These are phyloP conservation scores for Arthroderma uncinatum DNA, from an alignment of 2,329 filamentous ascomycete species.

Conservation along the genomic window DNA sequence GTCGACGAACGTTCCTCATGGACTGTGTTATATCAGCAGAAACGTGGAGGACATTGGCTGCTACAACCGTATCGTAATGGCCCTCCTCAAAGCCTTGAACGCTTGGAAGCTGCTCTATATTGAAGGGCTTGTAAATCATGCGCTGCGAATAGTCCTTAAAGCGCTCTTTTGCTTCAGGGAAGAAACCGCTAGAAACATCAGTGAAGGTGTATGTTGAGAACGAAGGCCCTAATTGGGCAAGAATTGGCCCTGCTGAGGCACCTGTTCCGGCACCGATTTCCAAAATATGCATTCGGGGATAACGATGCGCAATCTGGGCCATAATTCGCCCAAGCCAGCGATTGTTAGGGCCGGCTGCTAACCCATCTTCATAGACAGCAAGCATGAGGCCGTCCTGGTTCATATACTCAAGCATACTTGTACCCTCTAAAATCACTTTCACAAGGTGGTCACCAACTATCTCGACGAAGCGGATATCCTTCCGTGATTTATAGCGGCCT, in stretches of 20 bases:
- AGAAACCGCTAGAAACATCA: slow-evolving; percentile 35
- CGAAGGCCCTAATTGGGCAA: slow-evolving; percentile 22
- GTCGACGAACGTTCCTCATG: slow-evolving; percentile 25
- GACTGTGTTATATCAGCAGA: slow-evolving; percentile 20
- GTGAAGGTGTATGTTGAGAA: slow-evolving; percentile 38
- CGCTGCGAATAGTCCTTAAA: slow-evolving; percentile 20
- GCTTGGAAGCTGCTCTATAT: slow-evolving; percentile 13
- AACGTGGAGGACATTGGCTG: slow-evolving; percentile 32
- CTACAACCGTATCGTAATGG: slow-evolving; percentile 31
- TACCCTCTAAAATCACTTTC: too few relatives aligned
- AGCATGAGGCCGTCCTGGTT: slow-evolving; percentile 6
- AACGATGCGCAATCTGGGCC: slow-evolving; percentile 30
- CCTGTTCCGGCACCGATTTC: slow-evolving; percentile 38
- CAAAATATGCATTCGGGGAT: slow-evolving; percentile 35
- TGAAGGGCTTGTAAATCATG: slow-evolving; percentile 26
- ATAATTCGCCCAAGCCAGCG: slow-evolving; percentile 21
- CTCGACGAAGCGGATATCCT: too few relatives aligned
- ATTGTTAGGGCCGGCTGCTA: too few relatives aligned
- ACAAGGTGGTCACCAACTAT: too few relatives aligned
- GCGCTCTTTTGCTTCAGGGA: slow-evolving; percentile 26
- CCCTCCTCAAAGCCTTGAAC: slow-evolving; percentile 15
- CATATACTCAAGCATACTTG: slow-evolving; percentile 24
- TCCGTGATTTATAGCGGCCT: too few relatives aligned
- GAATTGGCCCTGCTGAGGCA: slow-evolving; percentile 29
- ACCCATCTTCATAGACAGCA: slow-evolving; percentile 10